Evolutionary conservation across 2,329 filamentous ascomycete genomes (phyloP).

Genomic region (Aaosphaeria arxii): DNA sequence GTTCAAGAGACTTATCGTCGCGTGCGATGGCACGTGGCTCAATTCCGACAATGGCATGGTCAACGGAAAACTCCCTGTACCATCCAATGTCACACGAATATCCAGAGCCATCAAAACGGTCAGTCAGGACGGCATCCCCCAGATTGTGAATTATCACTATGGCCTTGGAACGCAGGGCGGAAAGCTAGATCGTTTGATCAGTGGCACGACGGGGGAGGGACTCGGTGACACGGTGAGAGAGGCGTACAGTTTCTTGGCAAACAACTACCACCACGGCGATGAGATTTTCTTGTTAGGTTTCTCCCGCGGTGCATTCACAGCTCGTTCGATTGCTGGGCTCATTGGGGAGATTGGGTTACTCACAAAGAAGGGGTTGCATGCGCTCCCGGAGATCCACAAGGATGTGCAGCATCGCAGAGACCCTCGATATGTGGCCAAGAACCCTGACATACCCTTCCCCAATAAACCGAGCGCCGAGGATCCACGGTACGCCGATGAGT

Average conservation of each 20-base stretch:
- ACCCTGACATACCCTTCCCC: conserved; percentile 46
- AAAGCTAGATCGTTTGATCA: conserved; percentile 40
- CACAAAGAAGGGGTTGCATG: conserved; percentile 45
- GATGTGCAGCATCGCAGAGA: conserved; percentile 46
- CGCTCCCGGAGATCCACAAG: conserved; percentile 45
- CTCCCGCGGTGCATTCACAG: conserved; percentile 48
- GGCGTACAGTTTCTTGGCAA: conserved; percentile 51
- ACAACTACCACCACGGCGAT: conserved; percentile 52
- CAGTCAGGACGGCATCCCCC: conserved; percentile 47
- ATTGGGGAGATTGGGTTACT: conserved; percentile 47
- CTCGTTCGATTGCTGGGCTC: conserved; percentile 41
- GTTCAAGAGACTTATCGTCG: conserved; percentile 41
- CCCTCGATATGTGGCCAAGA: conserved; percentile 41
- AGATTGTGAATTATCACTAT: conserved; percentile 51
- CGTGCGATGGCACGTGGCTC: conserved; percentile 47
- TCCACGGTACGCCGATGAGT: conserved; percentile 43
- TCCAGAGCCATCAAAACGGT: conserved; percentile 48
- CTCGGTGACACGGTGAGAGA: conserved; percentile 48
- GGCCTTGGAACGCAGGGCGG: conserved; percentile 47
- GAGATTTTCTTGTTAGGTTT: conserved; percentile 49
- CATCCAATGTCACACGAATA: conserved; percentile 51
- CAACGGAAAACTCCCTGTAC: conserved; percentile 43
- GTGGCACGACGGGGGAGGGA: conserved; percentile 44
- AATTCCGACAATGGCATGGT: conserved; percentile 47
- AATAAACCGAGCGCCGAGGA: conserved; percentile 45